phyloP scores from a whole-genome alignment of 2,329 filamentous ascomycete genomes.

The Botrytis tulipae region DNA sequence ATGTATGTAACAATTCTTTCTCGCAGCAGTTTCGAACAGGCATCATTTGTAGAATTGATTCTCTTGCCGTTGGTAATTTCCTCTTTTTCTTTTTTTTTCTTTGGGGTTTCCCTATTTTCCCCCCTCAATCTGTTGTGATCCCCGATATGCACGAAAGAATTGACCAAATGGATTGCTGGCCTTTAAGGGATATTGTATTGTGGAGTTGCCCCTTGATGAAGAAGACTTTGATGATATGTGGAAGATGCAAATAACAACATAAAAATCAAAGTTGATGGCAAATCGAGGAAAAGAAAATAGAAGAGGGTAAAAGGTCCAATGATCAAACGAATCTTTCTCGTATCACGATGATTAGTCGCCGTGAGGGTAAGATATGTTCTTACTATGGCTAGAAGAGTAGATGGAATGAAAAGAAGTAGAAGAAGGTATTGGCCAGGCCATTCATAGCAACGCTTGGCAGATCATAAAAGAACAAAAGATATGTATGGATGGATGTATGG shows the following conservation, averaged over 20 bases:
- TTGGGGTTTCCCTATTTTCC: neutral
- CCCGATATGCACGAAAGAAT: neutral
- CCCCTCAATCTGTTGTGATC: neutral
- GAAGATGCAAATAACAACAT: neutral
- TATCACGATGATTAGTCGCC: neutral
- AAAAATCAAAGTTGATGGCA: neutral
- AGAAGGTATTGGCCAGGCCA: neutral
- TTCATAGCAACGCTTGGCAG: neutral
- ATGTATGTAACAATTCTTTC: neutral
- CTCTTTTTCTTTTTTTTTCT: neutral
- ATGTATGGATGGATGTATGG: neutral
- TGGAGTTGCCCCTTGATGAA: constrained; percentile 13
- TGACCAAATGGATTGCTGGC: neutral
- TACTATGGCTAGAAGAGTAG: neutral
- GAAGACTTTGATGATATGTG: neutral
- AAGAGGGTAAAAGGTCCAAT: neutral
- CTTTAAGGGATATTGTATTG: constrained; percentile 1
- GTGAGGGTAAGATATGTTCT: neutral
- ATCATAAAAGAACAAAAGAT: neutral
- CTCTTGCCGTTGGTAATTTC: constrained; percentile 15
- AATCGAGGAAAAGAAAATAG: neutral
- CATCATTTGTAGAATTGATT: constrained; percentile 10
- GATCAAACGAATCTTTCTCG: neutral
- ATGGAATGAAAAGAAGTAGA: neutral
- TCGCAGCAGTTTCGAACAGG: neutral